A percentile compares a stretch with the other conserved stretches of the same genome.
Evolutionary conservation across 2,329 filamentous ascomycete genomes (phyloP).

Genomic region (Aspergillus tanneri): DNA sequence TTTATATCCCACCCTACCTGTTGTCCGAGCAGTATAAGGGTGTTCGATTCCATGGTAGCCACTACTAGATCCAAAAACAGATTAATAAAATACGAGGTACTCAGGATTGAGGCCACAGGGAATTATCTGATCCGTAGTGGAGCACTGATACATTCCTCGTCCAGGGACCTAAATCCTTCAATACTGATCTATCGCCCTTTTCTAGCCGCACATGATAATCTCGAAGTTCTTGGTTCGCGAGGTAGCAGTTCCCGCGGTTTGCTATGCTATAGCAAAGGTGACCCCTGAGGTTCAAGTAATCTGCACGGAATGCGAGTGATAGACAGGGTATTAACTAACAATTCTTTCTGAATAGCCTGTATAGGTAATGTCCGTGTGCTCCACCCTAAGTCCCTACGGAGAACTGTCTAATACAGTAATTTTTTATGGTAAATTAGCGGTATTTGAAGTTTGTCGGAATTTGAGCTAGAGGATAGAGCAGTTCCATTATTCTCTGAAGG

Average conservation of each 20-base stretch:
- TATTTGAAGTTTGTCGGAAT: too few species aligned
- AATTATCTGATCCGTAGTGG: constrained; percentile 9
- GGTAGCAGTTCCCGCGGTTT: not conserved
- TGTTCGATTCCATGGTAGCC: not conserved
- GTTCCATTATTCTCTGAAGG: too few species aligned
- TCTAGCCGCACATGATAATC: too few species aligned
- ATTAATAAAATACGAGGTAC: constrained; percentile 5
- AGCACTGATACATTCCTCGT: not conserved
- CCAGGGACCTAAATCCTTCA: not conserved
- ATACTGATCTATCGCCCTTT: too few species aligned
- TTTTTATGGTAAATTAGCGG: too few species aligned
- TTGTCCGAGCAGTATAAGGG: too few species aligned
- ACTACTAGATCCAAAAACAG: not conserved
- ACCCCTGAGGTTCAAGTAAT: not conserved
- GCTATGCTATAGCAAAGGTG: not conserved
- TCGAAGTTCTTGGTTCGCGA: too few species aligned
- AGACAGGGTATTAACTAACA: not conserved
- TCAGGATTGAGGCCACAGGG: not conserved
- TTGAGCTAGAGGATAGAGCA: too few species aligned
- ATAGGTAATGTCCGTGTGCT: not conserved
- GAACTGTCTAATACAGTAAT: too few species aligned
- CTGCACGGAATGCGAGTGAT: not conserved
- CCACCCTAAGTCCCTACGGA: not conserved
- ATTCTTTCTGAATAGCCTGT: not conserved
- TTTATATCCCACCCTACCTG: too few species aligned